phyloP scores from a whole-genome alignment of 805 yeast genomes.

The Wickerhamomyces kurtzmanii region DNA sequence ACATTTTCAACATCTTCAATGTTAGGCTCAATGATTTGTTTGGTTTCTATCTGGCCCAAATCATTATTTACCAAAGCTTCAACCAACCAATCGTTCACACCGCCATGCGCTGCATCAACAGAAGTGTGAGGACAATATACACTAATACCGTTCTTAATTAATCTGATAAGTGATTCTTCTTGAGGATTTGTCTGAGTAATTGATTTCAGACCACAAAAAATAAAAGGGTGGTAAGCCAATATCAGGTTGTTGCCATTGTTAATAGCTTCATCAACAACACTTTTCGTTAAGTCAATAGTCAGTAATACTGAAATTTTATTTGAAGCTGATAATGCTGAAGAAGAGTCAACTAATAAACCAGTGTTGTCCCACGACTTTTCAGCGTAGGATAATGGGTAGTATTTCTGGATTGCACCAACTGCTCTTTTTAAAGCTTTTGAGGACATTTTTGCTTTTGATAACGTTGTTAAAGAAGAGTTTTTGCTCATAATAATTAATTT shows the following conservation, averaged over 20 bases:
- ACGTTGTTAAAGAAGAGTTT: no score
- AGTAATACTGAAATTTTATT: slow-evolving; percentile 34
- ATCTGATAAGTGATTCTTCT: slow-evolving; percentile 61
- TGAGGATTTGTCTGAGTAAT: slow-evolving; percentile 67
- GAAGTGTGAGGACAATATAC: slow-evolving; percentile 97
- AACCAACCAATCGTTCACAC: slow-evolving; percentile 90
- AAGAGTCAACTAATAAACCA: slow-evolving; percentile 75
- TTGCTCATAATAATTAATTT: no score
- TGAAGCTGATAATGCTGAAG: slow-evolving; percentile 13
- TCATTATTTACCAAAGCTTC: slow-evolving; percentile 37
- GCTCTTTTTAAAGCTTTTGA: slow-evolving; percentile 29
- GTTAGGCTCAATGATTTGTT: slow-evolving; percentile 34
- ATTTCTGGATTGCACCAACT: slow-evolving; percentile 47
- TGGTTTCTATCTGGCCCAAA: slow-evolving; percentile 12
- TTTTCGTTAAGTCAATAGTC: slow-evolving; percentile 76
- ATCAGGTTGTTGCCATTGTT: slow-evolving; percentile 41
- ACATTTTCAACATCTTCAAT: slow-evolving; percentile 31
- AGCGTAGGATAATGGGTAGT: slow-evolving; percentile 77
- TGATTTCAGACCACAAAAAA: slow-evolving; percentile 78
- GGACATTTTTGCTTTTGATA: no score
- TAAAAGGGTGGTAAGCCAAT: slow-evolving; percentile 90
- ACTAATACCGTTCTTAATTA: slow-evolving; percentile 70
- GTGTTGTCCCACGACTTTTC: slow-evolving; percentile 94
- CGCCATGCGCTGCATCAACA: slow-evolving; percentile 85
- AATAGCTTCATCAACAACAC: slow-evolving; percentile 84